phyloP scores from a whole-genome alignment of 2,329 filamentous ascomycete species.

The Bipolaris sorokiniana region DNA sequence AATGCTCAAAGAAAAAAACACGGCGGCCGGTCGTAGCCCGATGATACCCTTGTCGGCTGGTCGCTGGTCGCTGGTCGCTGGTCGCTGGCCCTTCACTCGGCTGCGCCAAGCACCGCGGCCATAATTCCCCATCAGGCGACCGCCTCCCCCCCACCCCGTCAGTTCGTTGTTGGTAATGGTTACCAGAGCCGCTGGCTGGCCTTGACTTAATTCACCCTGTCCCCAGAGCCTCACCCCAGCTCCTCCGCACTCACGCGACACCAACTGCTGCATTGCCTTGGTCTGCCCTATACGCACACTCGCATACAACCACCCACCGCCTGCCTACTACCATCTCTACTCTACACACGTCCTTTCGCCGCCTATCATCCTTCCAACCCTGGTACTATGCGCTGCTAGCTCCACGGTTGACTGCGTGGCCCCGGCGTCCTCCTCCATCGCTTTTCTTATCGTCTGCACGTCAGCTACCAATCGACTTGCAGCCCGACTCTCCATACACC shows the following conservation, averaged over 20 bases:
- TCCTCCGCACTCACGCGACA: conserved; percentile 19
- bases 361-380: not conserved
- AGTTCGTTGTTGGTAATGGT: conserved; percentile 21
- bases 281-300: conserved; percentile 1
- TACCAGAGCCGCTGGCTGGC: conserved; percentile 17
- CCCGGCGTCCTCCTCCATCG: conserved; percentile 40
- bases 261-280: conserved; percentile 4
- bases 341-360: not conserved
- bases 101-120: conserved; percentile 13
- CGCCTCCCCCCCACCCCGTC: conserved; percentile 14
- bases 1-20: conserved; percentile 6
- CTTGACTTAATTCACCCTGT: conserved; percentile 21
- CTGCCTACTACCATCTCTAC: too few relatives aligned
- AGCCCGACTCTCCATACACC: conserved; percentile 26
- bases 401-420: conserved; percentile 28
- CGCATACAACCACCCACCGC: not conserved
- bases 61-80: too few relatives aligned
- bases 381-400: conserved; percentile 29
- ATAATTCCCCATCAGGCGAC: conserved; percentile 15
- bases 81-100: conserved; percentile 1
- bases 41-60: conserved; percentile 10
- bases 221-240: conserved; percentile 25
- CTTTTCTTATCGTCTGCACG: conserved; percentile 44
- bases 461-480: conserved; percentile 42
- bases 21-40: conserved; percentile 18